Conservation (phyloP, 345 rosid genomes). For the Salix dunnii region DNA sequence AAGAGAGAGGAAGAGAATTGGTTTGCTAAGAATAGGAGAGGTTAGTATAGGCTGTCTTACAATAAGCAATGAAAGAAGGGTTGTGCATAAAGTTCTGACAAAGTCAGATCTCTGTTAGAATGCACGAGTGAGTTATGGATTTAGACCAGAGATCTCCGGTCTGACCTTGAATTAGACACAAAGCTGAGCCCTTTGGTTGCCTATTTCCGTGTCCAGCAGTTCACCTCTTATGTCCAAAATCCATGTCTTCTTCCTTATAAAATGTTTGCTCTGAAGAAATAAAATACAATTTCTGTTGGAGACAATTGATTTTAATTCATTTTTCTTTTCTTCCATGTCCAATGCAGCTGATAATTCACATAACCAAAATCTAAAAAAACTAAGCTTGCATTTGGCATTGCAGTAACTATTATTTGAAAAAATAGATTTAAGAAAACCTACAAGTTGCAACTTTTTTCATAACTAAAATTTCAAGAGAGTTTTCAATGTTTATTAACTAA, state of each 20-base stretch:
- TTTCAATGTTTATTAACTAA: too few relatives aligned
- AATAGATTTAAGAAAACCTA: too few relatives aligned
- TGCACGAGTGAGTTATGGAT: neutral
- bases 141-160: conserved; percentile 21
- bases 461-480: too few relatives aligned
- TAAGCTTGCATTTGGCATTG: too few relatives aligned
- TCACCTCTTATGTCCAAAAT: neutral
- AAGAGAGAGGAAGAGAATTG: neutral
- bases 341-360: neutral
- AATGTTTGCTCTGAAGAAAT: neutral
- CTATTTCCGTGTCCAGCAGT: neutral
- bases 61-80: neutral
- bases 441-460: too few relatives aligned
- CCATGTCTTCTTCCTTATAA: neutral
- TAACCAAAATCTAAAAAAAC: neutral
- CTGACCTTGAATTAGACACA: conserved; percentile 22
- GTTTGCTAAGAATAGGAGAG: conserved; percentile 32
- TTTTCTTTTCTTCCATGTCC: neutral
- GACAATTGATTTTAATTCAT: neutral
- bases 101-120: conserved; percentile 10
- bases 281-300: neutral
- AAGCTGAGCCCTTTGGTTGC: neutral
- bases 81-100: neutral
- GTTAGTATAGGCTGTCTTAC: neutral
- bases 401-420: too few relatives aligned